phyloP scores from a whole-genome alignment of 2,329 filamentous ascomycete species.

The Cryoendolithus antarcticus region DNA sequence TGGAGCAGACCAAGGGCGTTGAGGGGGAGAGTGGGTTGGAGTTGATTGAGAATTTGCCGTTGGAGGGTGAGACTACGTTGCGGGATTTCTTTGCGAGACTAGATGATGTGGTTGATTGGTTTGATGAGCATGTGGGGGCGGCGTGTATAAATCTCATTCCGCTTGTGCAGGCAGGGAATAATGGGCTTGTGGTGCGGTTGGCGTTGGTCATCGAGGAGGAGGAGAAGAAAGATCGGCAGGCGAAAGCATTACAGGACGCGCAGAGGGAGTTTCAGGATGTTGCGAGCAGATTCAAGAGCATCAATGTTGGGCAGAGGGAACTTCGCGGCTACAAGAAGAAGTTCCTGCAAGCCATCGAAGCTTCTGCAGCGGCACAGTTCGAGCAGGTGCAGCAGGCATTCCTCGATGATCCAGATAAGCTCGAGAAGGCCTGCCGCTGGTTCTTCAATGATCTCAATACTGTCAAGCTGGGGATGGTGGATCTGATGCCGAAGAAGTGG shows the following conservation, averaged over 20 bases:
- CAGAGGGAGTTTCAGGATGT: constrained; percentile 93
- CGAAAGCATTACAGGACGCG: constrained; percentile 82
- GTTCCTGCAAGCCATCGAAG: constrained; percentile 68
- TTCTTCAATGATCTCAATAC: constrained; percentile 96
- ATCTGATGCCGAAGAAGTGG: constrained; percentile 92
- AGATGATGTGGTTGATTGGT: constrained; percentile 82
- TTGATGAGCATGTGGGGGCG: constrained; percentile 85
- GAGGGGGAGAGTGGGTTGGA: constrained; percentile 95
- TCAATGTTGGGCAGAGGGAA: constrained; percentile 75
- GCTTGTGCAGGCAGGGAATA: constrained; percentile 74
- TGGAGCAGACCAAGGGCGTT: constrained; percentile 71
- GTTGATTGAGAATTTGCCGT: constrained; percentile 59
- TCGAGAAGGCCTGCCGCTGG: constrained; percentile 88
- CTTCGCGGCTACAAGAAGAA: constrained; percentile 95
- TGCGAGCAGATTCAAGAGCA: constrained; percentile 83
- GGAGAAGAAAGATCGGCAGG: constrained; percentile 89
- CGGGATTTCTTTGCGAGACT: constrained; percentile 81
- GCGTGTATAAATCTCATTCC: constrained; percentile 84
- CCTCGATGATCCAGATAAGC: constrained; percentile 63
- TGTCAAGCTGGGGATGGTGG: constrained; percentile 83
- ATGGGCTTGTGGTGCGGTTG: constrained; percentile 77
- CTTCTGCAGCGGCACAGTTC: constrained; percentile 63
- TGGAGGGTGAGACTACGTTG: constrained; percentile 61
- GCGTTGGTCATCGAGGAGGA: constrained; percentile 90
- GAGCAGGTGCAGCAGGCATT: constrained; percentile 58